A percentile compares a stretch with the other conserved stretches of the same genome.
Evolutionary conservation across 2,329 filamentous ascomycete species (phyloP).

Genomic region (Sporothrix variecibatus): DNA sequence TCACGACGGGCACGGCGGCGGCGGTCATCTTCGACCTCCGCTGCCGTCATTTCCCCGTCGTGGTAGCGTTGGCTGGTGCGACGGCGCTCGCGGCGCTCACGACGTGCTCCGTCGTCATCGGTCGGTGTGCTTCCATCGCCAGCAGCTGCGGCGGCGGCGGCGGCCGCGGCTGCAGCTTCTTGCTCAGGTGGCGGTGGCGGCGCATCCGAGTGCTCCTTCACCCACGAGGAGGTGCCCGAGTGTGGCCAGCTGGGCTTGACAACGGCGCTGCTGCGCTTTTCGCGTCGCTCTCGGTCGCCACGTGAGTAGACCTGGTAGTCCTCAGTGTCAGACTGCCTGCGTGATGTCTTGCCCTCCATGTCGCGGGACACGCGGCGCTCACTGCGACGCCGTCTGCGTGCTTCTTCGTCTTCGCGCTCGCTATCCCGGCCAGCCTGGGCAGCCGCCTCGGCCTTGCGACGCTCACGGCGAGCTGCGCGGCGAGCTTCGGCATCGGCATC

Average conservation of each 20-base stretch:
- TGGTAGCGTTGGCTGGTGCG: slow-evolving; percentile 46
- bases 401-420: slow-evolving; percentile 52
- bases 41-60: slow-evolving; percentile 41
- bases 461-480: slow-evolving; percentile 49
- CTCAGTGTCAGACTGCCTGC: slow-evolving; percentile 46
- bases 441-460: slow-evolving; percentile 47
- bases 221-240: slow-evolving; percentile 66
- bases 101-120: slow-evolving; percentile 51
- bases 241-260: slow-evolving; percentile 57
- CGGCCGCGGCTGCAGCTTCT: slow-evolving; percentile 9
- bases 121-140: slow-evolving; percentile 38
- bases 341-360: slow-evolving; percentile 44
- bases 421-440: slow-evolving; percentile 29
- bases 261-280: slow-evolving; percentile 29
- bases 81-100: slow-evolving; percentile 52
- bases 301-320: slow-evolving; percentile 50
- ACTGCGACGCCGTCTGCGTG: slow-evolving; percentile 56
- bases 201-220: slow-evolving; percentile 64
- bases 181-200: slow-evolving; percentile 56
- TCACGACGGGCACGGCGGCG: slow-evolving; percentile 36
- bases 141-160: slow-evolving; percentile 33
- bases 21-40: slow-evolving; percentile 38
- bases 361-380: slow-evolving; percentile 50
- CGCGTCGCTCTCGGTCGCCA: slow-evolving; percentile 40
- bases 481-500: slow-evolving; percentile 53